phyloP scores from a whole-genome alignment of 2,329 filamentous ascomycete species.

The Zelopaecilomyces penicillatus region DNA sequence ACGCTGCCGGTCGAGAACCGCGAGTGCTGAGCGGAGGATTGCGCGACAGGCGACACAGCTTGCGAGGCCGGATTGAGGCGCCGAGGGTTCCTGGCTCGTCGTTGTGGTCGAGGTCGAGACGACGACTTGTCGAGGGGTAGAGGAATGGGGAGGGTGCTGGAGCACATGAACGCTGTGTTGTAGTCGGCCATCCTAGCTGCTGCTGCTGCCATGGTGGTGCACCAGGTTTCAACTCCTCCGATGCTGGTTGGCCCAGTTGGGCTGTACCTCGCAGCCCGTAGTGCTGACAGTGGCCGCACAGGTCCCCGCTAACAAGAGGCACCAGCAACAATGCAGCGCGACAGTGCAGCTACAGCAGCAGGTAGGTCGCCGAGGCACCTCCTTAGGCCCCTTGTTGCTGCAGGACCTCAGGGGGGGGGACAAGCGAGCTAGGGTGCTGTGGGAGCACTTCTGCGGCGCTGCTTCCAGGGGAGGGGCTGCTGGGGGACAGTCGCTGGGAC shows the following conservation, averaged over 20 bases:
- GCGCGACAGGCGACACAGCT: background rate
- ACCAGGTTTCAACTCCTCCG: constrained; percentile 1
- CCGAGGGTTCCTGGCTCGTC: constrained; percentile 5
- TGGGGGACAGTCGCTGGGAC: too few species aligned
- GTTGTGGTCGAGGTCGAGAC: constrained; percentile 4
- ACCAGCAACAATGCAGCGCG: too few species aligned
- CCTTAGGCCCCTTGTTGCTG: too few species aligned
- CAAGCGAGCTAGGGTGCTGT: too few species aligned
- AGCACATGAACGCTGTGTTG: constrained; percentile 6
- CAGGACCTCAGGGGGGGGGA: too few species aligned
- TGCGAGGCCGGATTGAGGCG: constrained; percentile 8
- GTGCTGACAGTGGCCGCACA: too few species aligned
- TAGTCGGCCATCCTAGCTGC: constrained; percentile 1
- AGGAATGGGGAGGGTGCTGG: constrained; percentile 5
- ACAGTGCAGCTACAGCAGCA: too few species aligned
- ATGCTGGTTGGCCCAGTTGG: constrained; percentile 2
- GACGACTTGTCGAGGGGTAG: constrained; percentile 3
- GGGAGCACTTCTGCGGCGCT: too few species aligned
- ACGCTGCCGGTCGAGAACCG: constrained; percentile 24
- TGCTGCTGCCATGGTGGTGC: background rate
- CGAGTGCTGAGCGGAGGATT: constrained; percentile 15
- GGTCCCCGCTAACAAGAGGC: too few species aligned
- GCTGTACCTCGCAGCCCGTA: background rate
- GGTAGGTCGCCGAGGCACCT: too few species aligned
- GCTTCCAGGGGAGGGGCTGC: too few species aligned